Evolutionary conservation across 306 rosid species (phyloP).

Genomic region (Cicer arietinum): DNA sequence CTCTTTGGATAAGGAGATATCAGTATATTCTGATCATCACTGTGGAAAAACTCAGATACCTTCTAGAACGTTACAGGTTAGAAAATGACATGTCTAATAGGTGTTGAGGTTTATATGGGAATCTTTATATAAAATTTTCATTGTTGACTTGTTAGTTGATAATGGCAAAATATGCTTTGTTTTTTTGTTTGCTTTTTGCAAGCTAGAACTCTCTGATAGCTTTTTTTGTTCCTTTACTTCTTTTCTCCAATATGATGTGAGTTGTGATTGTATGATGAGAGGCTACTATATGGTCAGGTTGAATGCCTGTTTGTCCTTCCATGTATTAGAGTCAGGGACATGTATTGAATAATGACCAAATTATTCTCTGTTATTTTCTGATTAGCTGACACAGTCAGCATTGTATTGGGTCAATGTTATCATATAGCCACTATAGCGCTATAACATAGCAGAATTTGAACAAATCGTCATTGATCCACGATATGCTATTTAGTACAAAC

Average conservation of each 20-base stretch:
- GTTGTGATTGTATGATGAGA: background rate
- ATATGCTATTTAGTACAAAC: no score
- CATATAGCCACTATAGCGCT: no score
- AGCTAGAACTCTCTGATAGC: background rate
- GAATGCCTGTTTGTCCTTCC: background rate
- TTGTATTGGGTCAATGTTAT: background rate
- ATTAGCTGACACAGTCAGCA: conserved; percentile 11
- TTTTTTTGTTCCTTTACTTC: background rate
- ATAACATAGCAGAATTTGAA: no score
- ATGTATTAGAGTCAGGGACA: background rate
- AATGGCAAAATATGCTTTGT: background rate
- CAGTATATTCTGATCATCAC: conserved; percentile 81
- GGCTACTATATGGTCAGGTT: background rate
- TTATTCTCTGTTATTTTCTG: conserved; percentile 1
- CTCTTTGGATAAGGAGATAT: conserved; percentile 81
- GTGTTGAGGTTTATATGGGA: conserved; percentile 13
- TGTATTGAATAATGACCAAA: conserved; percentile 1
- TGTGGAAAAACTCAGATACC: conserved; percentile 96
- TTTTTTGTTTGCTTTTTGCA: background rate
- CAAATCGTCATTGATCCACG: no score
- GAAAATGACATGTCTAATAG: conserved; percentile 40
- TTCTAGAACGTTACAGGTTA: conserved; percentile 86
- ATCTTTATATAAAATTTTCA: background rate
- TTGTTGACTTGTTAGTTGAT: conserved; percentile 10
- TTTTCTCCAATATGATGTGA: background rate